These are phyloP conservation scores for Crucibulum laeve DNA, from an alignment of 768 basidiomycete species.

Conservation along the genomic window DNA sequence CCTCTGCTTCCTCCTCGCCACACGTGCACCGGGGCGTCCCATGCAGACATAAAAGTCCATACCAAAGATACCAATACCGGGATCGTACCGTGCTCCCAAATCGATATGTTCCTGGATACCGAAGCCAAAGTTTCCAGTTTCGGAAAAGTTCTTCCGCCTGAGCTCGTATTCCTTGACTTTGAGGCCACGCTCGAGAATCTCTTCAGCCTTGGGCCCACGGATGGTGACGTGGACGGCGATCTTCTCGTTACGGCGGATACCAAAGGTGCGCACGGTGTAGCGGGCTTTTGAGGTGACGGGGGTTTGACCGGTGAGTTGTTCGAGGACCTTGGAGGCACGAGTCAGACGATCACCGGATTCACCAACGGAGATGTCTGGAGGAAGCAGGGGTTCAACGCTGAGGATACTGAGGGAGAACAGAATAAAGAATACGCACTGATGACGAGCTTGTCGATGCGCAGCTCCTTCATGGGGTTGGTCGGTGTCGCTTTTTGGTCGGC, in stretches of 20 bases:
- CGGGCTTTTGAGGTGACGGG: conserved; percentile 99
- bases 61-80: conserved; percentile 97
- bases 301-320: conserved; percentile 98
- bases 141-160: conserved; percentile 94
- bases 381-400: not conserved
- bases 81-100: conserved; percentile 97
- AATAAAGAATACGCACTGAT: conserved; percentile 73
- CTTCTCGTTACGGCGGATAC: conserved; percentile 99
- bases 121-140: conserved; percentile 99
- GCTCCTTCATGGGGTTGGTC: conserved; percentile 94
- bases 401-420: not conserved
- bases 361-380: conserved; percentile 96
- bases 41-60: conserved; percentile 99
- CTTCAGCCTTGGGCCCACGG: conserved; percentile 98
- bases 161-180: conserved; percentile 99
- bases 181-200: conserved; percentile 97
- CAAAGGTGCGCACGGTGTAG: conserved; percentile 98
- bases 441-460: conserved; percentile 96
- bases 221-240: conserved; percentile 99
- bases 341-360: conserved; percentile 99
- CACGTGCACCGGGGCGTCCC: conserved; percentile 92
- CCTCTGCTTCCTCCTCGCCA: conserved; percentile 87
- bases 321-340: conserved; percentile 97
- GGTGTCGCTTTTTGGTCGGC: conserved; percentile 87
- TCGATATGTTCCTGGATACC: conserved; percentile 99